phyloP scores from a whole-genome alignment of 805 yeast genomes.

The Scheffersomyces amazonensis region DNA sequence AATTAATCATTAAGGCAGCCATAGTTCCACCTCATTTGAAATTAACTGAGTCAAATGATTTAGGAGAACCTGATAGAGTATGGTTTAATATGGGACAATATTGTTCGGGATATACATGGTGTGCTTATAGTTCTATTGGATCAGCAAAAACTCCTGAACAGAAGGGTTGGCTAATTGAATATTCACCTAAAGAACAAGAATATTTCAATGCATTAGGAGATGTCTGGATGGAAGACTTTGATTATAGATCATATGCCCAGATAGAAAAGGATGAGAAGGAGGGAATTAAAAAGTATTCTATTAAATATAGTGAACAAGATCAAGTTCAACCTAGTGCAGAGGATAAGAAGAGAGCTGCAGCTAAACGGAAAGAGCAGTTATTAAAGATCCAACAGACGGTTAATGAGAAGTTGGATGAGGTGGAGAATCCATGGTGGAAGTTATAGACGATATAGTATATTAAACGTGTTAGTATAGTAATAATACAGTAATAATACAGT shows the following conservation, averaged over 20 bases:
- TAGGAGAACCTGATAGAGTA: constrained; percentile 20
- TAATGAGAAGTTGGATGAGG: neutral
- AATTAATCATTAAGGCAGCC: constrained; percentile 18
- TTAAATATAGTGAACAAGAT: neutral
- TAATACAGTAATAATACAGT: too few relatives aligned
- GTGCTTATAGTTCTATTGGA: constrained; percentile 27
- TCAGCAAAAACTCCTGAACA: constrained; percentile 8
- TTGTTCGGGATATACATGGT: constrained; percentile 32
- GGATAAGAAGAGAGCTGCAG: neutral
- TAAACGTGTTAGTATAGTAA: too few relatives aligned
- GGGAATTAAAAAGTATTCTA: neutral
- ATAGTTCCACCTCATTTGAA: constrained; percentile 22
- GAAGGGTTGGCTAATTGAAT: constrained; percentile 21
- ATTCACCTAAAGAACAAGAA: constrained; percentile 16
- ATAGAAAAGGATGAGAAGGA: constrained; percentile 1
- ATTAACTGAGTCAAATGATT: constrained; percentile 9
- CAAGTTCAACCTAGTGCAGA: neutral
- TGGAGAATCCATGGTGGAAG: too few relatives aligned
- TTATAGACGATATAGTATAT: too few relatives aligned
- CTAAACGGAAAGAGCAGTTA: neutral
- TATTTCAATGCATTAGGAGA: constrained; percentile 21
- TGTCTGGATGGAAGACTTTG: constrained; percentile 21
- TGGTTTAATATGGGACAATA: constrained; percentile 25
- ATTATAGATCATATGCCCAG: constrained; percentile 3
- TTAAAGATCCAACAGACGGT: neutral